These are phyloP conservation scores for Sclerotinia trifoliorum DNA, from an alignment of 2,329 filamentous ascomycete genomes.

Conservation along the genomic window DNA sequence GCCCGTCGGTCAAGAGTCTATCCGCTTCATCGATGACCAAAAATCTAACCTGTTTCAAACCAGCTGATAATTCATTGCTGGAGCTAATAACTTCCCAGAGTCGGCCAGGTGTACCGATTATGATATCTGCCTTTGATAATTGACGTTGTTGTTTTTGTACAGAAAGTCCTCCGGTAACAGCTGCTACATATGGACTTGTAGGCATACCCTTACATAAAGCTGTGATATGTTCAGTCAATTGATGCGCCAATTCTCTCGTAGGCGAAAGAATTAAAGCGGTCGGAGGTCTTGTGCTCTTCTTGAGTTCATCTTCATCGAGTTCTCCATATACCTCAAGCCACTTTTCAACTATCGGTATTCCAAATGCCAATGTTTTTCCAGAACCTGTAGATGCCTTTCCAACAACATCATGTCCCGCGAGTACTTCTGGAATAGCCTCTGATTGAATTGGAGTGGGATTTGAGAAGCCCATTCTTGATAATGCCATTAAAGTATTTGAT, in stretches of 20 bases:
- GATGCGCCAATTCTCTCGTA: slow-evolving; percentile 90
- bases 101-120: slow-evolving; percentile 90
- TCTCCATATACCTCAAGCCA: slow-evolving; percentile 60
- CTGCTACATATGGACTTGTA: slow-evolving; percentile 70
- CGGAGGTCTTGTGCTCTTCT: slow-evolving; percentile 49
- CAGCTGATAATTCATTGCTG: slow-evolving; percentile 64
- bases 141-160: slow-evolving; percentile 93
- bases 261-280: slow-evolving; percentile 83
- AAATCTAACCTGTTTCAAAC: slow-evolving; percentile 73
- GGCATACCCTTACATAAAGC: slow-evolving; percentile 64
- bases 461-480: slow-evolving; percentile 77
- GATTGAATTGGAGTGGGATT: slow-evolving; percentile 81
- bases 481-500: slow-evolving; percentile 64
- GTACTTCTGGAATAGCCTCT: slow-evolving; percentile 75
- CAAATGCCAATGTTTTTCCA: slow-evolving; percentile 93
- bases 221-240: slow-evolving; percentile 79
- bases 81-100: slow-evolving; percentile 91
- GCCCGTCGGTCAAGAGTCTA: slow-evolving; percentile 82
- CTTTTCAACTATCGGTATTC: slow-evolving; percentile 84
- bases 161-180: slow-evolving; percentile 87
- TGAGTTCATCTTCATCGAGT: slow-evolving; percentile 42
- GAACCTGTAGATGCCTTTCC: slow-evolving; percentile 96
- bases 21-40: slow-evolving; percentile 94
- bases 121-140: slow-evolving; percentile 79
- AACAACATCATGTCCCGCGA: slow-evolving; percentile 84